Evolutionary conservation across 495 filamentous ascomycete species (phyloP), one percentile per base, ranked within the genome.

Genomic region (Jackrogersella multiformis): DNA sequence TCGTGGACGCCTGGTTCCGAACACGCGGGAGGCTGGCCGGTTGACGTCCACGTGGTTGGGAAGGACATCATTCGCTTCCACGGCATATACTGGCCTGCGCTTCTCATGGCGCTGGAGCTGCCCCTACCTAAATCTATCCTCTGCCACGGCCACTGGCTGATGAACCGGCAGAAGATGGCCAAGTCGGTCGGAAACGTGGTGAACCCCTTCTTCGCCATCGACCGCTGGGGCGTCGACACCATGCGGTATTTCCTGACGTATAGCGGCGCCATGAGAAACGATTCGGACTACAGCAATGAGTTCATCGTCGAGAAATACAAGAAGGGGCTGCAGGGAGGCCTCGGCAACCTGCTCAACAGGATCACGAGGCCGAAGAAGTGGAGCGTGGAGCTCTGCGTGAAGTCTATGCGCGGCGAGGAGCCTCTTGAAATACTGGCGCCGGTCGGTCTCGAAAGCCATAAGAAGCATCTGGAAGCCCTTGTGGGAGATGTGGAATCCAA

Each of bases 11-110:
- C 92, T 1, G 89, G 89, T 28, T 58, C 61, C 5, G 77, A 81
- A 41, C 71, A 74, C 4, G 76, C 75, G 1, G 81, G 82, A 13
- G 90, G 89, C 20, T 99, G 96, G 96, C 96, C 95, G 30, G 94
- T 90, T 15, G 89, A 99, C 76, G 80, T 93, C 1, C 95, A 99
- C 52, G 88, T 99, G 12, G 88, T 98, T 52, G 95, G 95, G 24
- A 99, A 99, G 78, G 95, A 99, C 76, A 98, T 98, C 59, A 78
- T 95, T 55, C 88, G 95, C 21, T 99, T 99, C 77, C 96, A 99
- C 77, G 92, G 91, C 78, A 90, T 99, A 23, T 99, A 98, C 82
- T 99, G 95, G 95, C 95, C 95, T 0, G 95, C 95, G 1, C 89
- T 99, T 71, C 89, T 99, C 26, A 87, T 99, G 80, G 94, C 94